These are phyloP conservation scores for Colletotrichum sp. DNA, from an alignment of 2,329 filamentous ascomycete genomes.

Conservation along the genomic window DNA sequence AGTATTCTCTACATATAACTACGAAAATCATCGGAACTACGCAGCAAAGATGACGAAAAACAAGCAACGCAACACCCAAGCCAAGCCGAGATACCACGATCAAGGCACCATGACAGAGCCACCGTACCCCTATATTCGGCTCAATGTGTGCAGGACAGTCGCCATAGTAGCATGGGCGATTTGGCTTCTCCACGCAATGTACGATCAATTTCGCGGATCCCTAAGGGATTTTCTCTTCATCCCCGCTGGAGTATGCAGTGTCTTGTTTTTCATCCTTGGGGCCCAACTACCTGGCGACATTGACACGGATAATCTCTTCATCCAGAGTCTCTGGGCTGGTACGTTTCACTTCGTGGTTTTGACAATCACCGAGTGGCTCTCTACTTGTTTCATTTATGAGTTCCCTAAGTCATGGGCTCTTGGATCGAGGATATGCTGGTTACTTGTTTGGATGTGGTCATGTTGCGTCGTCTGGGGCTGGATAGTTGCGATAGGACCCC, in stretches of 20 bases:
- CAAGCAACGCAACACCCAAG: neutral
- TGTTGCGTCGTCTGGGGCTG: neutral
- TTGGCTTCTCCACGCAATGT: neutral
- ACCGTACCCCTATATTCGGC: neutral
- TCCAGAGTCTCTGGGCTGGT: neutral
- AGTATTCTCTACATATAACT: neutral
- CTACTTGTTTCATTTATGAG: neutral
- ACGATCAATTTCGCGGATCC: neutral
- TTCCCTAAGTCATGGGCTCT: neutral
- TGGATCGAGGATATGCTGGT: neutral
- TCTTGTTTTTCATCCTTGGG: neutral
- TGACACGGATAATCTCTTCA: neutral
- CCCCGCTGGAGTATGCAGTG: neutral
- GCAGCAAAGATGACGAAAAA: neutral
- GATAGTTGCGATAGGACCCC: neutral
- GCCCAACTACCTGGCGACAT: neutral
- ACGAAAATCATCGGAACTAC: neutral
- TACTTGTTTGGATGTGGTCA: neutral
- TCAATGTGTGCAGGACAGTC: neutral
- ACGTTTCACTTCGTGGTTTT: neutral
- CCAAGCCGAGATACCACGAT: neutral
- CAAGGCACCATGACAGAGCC: neutral
- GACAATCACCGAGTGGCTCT: neutral
- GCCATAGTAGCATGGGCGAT: neutral
- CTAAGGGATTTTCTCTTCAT: neutral